Base-by-base conservation (phyloP, 1,284 basidiomycete genomes). In the Microbotryomycetes sp. region DNA sequence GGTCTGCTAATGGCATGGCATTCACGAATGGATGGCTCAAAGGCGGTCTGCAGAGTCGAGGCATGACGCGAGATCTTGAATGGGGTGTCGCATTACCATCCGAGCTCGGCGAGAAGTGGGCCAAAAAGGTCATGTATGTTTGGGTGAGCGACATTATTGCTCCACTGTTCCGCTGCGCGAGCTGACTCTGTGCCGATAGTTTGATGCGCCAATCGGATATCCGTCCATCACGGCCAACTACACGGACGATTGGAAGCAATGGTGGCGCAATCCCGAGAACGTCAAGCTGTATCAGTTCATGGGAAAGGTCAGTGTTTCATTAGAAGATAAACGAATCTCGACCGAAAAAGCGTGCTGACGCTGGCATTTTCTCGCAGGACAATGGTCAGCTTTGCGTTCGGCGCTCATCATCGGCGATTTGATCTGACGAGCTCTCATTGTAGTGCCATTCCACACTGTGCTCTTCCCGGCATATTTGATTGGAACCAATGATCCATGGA, bases 221-320 rank as follows among this genome's bases (percentile, higher is more conserved):
- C 87, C 91, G 4, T 96, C 92, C 77, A 97, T 99, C 72, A 99
- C 94, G 6, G 92, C 92, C 59, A 89, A 88, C 74, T 94, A 96
- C 79, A 96, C 92, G 25, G 80, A 86, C 52, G 86, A 96, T 67
- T 99, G 96, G 96, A 85, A 88, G 76, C 81, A 86, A 75, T 99
- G 96, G 96, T 99, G 96, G 96, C 86, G 90, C 75, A 89, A 94
- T 75, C 89, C 89, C 4, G 81, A 92, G 70, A 82, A 97, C 71
- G 93, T 99, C 68, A 82, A 85, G 70, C 80, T 98, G 57, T 97
- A 91, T 79, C 96, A 99, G 77, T 99, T 99, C 81, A 99, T 99
- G 96, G 77, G 77, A 71, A 77, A 78, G 70, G 73, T 60, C 23
- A n/a, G n/a, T n/a, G n/a, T n/a, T n/a, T n/a, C n/a, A n/a, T n/a